Evolutionary conservation across 148 eudicot genomes (phyloP).

Genomic region (Rhododendron ferrugineum): DNA sequence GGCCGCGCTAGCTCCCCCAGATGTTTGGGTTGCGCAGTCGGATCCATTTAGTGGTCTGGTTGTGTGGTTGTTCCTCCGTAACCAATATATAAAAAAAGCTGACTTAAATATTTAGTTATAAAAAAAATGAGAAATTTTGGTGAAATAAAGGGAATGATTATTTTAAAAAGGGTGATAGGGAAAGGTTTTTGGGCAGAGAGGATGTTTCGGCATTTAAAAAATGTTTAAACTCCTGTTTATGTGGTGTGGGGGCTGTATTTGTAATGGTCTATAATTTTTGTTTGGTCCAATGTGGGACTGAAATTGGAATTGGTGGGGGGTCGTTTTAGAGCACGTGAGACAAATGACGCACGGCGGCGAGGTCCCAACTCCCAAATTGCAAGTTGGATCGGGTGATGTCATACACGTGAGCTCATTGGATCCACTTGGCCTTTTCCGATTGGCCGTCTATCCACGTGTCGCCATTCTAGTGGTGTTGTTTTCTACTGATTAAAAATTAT

Average conservation of each 20-base stretch:
- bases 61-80: too few relatives aligned
- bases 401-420: not conserved
- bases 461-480: not conserved
- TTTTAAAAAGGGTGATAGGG: not conserved
- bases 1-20: too few relatives aligned
- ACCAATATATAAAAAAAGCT: too few relatives aligned
- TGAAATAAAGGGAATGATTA: not conserved
- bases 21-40: too few relatives aligned
- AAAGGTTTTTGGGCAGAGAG: constrained; percentile 9
- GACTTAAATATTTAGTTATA: too few relatives aligned
- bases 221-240: not conserved
- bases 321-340: constrained; percentile 10
- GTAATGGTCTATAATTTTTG: not conserved
- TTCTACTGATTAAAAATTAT: too few relatives aligned
- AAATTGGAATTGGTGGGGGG: not conserved
- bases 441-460: not conserved
- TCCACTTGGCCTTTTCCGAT: not conserved
- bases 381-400: not conserved
- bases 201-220: not conserved
- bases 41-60: too few relatives aligned
- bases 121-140: too few relatives aligned
- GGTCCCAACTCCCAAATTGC: not conserved
- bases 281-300: too few relatives aligned
- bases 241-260: not conserved
- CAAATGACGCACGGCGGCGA: constrained; percentile 14